Conservation (phyloP, 2,329 filamentous ascomycete genomes). For the Neofusicoccum cordaticola region DNA sequence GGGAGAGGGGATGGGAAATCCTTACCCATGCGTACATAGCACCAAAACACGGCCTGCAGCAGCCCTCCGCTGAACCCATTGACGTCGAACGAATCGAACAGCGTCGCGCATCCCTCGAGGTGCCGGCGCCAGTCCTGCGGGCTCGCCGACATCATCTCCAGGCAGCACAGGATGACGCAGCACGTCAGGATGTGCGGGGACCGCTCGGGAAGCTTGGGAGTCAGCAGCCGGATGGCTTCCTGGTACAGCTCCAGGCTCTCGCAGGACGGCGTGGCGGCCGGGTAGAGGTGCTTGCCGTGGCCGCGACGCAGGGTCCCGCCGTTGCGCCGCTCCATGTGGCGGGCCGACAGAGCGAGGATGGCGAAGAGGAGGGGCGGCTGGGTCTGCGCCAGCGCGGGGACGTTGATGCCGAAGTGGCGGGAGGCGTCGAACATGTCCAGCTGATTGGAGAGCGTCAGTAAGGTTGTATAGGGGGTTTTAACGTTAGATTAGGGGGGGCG, state of each 20-base stretch:
- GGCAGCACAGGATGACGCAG: slow-evolving; percentile 53
- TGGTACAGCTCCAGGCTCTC: slow-evolving; percentile 52
- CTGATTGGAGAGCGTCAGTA: slow-evolving; percentile 23
- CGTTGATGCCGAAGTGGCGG: slow-evolving; percentile 47
- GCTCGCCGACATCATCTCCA: slow-evolving; percentile 48
- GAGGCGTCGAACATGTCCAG: slow-evolving; percentile 55
- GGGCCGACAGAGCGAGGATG: slow-evolving; percentile 52
- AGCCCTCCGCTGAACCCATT: slow-evolving; percentile 52
- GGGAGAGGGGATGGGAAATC: background rate
- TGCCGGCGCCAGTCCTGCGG: slow-evolving; percentile 50
- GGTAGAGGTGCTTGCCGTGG: background rate
- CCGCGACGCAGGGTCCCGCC: background rate
- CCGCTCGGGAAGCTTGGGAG: slow-evolving; percentile 48
- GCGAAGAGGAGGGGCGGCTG: slow-evolving; percentile 48
- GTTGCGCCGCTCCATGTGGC: slow-evolving; percentile 50
- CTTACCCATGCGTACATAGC: slow-evolving; percentile 52
- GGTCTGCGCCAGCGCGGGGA: slow-evolving; percentile 47
- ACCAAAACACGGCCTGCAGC: slow-evolving; percentile 55
- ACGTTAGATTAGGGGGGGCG: background rate
- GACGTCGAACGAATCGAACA: slow-evolving; percentile 51
- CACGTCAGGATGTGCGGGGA: slow-evolving; percentile 52
- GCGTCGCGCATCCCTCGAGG: slow-evolving; percentile 52
- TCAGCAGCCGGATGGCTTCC: slow-evolving; percentile 50
- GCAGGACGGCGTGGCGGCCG: slow-evolving; percentile 36
- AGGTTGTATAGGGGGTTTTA: background rate